phyloP scores from a whole-genome alignment of 2,329 filamentous ascomycete species.

The Acrocalymma vagum region DNA sequence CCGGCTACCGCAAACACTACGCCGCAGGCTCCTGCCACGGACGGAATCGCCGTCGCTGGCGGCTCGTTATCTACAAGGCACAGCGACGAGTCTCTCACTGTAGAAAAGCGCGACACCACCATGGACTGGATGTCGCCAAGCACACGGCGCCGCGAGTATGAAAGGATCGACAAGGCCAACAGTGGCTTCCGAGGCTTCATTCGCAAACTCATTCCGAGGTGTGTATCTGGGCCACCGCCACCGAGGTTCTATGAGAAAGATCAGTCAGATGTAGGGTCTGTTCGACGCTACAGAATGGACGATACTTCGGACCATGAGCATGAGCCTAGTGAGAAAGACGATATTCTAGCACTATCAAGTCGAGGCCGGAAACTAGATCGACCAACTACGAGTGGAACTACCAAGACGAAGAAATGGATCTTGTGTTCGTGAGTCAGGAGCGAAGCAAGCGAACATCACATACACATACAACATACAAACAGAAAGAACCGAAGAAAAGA shows the following conservation, averaged over 20 bases:
- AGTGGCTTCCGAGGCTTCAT: conserved; percentile 45
- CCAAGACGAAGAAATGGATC: no score
- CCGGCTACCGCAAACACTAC: background rate
- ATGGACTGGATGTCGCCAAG: conserved; percentile 49
- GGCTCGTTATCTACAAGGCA: conserved; percentile 21
- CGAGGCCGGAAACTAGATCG: conserved; percentile 18
- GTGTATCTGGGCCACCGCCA: conserved; percentile 38
- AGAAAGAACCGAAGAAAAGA: no score
- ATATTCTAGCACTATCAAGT: no score
- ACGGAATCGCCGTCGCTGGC: conserved; percentile 19
- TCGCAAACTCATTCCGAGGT: conserved; percentile 40
- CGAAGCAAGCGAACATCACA: no score
- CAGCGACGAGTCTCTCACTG: conserved; percentile 21
- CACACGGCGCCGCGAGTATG: conserved; percentile 45
- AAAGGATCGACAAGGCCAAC: conserved; percentile 47
- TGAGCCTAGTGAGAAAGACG: no score
- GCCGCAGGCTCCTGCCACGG: no score
- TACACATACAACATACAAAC: no score
- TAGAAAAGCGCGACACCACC: conserved; percentile 31
- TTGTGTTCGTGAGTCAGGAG: no score
- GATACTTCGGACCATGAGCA: no score
- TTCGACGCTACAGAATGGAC: conserved; percentile 47
- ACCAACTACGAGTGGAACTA: no score
- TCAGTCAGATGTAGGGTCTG: conserved; percentile 43
- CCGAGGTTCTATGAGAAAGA: conserved; percentile 48